Evolutionary conservation across 371 early-diverging fungal genomes (phyloP).

Genomic region (Sporodiniella umbellata): DNA sequence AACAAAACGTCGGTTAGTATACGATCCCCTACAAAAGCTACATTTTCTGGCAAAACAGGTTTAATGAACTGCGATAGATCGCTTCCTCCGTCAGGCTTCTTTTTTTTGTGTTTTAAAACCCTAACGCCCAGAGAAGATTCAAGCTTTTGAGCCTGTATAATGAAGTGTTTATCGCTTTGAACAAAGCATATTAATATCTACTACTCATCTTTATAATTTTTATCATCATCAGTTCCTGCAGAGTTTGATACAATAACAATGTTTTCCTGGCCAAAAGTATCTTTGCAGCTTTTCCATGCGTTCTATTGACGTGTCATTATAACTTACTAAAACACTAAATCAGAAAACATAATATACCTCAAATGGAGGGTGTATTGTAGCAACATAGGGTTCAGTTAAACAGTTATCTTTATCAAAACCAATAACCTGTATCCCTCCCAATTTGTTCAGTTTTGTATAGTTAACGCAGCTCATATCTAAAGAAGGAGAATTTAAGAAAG

Average conservation of each 20-base stretch:
- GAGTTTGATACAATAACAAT: conserved; percentile 91
- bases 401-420: conserved; percentile 96
- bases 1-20: conserved; percentile 85
- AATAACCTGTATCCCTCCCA: conserved; percentile 61
- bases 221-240: conserved; percentile 85
- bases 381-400: conserved; percentile 80
- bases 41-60: conserved; percentile 30
- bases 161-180: conserved; percentile 1
- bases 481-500: not conserved
- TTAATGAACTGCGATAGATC: conserved; percentile 39
- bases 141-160: conserved; percentile 38
- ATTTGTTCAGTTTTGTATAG: conserved; percentile 52
- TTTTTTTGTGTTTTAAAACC: conserved; percentile 59
- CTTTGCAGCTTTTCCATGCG: conserved; percentile 69
- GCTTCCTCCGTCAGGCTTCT: conserved; percentile 83
- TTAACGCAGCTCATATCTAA: conserved; percentile 70
- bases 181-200: not conserved
- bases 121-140: conserved; percentile 48
- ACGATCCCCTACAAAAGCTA: conserved; percentile 88
- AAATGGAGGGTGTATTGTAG: conserved; percentile 68
- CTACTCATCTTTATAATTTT: conserved; percentile 46
- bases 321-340: too few relatives aligned
- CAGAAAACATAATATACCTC: conserved; percentile 49
- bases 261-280: conserved; percentile 57
- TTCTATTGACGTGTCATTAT: conserved; percentile 24